phyloP scores from a whole-genome alignment of 2,329 filamentous ascomycete species.

The Blastomyces emzantsi region DNA sequence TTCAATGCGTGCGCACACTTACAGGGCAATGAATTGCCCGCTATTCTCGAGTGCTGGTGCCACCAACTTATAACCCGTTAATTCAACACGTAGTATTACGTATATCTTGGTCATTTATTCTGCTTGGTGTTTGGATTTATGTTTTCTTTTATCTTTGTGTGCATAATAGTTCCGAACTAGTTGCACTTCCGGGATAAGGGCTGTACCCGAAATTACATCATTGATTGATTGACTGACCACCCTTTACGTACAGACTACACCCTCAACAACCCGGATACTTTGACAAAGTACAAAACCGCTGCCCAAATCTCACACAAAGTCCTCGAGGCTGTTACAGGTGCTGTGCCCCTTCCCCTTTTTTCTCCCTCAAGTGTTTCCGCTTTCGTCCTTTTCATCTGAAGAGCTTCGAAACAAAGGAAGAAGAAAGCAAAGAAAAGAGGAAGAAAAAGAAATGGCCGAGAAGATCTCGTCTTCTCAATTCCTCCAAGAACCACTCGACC shows the following conservation, averaged over 20 bases:
- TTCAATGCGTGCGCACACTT: neutral
- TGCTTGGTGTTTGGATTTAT: neutral
- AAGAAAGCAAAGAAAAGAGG: neutral
- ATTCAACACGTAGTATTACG: neutral
- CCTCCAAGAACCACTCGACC: neutral
- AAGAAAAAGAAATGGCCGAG: neutral
- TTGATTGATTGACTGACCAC: constrained; percentile 11
- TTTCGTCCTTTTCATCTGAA: constrained; percentile 2
- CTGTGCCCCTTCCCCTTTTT: constrained; percentile 17
- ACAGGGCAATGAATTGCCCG: neutral
- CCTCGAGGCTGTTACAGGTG: constrained; percentile 68
- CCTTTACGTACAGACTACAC: constrained; percentile 58
- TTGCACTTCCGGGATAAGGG: neutral
- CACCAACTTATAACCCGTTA: neutral
- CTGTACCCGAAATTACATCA: constrained; percentile 7
- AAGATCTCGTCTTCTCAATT: neutral
- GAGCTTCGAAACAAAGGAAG: neutral
- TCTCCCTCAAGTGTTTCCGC: constrained; percentile 1
- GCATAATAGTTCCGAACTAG: neutral
- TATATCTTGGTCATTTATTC: neutral
- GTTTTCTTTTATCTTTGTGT: neutral
- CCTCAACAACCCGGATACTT: constrained; percentile 82
- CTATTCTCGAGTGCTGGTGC: neutral
- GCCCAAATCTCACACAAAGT: constrained; percentile 94
- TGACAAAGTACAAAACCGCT: constrained; percentile 99